Evolutionary conservation across 1,284 basidiomycete genomes (phyloP).

Genomic region (Mycosarcoma mackinlayi): DNA sequence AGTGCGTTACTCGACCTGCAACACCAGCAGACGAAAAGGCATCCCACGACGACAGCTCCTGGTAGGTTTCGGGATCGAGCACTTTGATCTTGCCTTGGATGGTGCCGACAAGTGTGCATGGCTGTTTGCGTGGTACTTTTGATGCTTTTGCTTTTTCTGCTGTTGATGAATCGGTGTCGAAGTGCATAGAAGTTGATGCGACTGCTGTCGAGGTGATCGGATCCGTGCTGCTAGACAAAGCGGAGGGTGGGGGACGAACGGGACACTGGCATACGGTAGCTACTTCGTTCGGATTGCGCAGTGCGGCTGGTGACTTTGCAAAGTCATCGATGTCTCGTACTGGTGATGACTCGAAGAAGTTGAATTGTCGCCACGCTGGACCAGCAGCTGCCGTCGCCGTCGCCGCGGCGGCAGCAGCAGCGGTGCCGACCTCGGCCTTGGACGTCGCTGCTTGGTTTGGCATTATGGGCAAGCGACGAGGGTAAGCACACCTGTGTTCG

Average conservation of each 20-base stretch:
- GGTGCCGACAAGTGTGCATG: constrained; percentile 52
- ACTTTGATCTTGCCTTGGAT: constrained; percentile 49
- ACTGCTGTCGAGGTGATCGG: neutral
- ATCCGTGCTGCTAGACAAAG: neutral
- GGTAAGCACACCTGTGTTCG: no score
- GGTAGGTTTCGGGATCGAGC: constrained; percentile 53
- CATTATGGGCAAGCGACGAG: constrained; percentile 7
- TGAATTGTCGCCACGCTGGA: constrained; percentile 61
- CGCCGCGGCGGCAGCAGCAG: constrained; percentile 31
- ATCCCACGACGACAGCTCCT: constrained; percentile 49
- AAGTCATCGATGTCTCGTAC: constrained; percentile 56
- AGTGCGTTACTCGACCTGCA: constrained; percentile 47
- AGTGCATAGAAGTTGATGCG: constrained; percentile 6
- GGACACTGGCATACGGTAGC: constrained; percentile 53
- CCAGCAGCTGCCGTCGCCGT: constrained; percentile 43
- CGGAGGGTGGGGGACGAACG: constrained; percentile 39
- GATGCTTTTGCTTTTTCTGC: constrained; percentile 4
- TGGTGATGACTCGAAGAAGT: constrained; percentile 53
- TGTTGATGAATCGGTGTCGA: constrained; percentile 10
- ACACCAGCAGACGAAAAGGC: constrained; percentile 46
- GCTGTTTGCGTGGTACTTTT: constrained; percentile 13
- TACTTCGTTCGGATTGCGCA: constrained; percentile 47
- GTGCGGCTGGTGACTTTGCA: constrained; percentile 37
- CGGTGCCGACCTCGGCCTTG: constrained; percentile 36
- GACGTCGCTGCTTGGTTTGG: constrained; percentile 12